Evolutionary conservation across 2,329 filamentous ascomycete genomes (phyloP), one percentile per base, ranked within the genome.

Genomic region (Aspergillus transmontanensis): DNA sequence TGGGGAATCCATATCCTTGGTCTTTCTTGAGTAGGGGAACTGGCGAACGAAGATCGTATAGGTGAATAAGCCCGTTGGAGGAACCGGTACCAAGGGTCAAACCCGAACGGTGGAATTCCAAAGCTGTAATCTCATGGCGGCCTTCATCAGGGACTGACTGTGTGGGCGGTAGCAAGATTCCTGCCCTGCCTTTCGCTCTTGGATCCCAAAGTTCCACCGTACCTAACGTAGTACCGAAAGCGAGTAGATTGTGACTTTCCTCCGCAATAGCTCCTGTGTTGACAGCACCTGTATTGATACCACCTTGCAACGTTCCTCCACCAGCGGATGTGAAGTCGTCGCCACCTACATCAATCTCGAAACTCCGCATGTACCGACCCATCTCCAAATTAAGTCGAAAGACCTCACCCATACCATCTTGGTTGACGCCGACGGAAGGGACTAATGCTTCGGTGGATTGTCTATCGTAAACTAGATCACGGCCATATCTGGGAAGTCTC

Each of bases 171-270:
- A 89, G 85, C 2, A 99, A 82, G 21, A 94, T 85, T 19, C 92
- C 94, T 12, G 94, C 90, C 62, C 93, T 86, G 60, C 90, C 90
- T 74, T 93, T 90, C 34, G 91, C 93, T 64, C 95, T 87, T 1
- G 94, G 87, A 75, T 99, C 95, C 92, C 94, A 99, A 73, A 98
- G 94, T 75, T 99, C 95, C 30, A 98, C 92, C 0, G 94, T 97
- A n/a, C 95, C 94, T 61, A 95, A 82, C 3, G 93, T 94, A 1
- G 95, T 99, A 58, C 96, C 95, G 72, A 99, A 99, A 0, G 94
- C 94, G 39, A 94, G 85, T 5, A 99, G 83, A 61, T 95, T 95
- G 76, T 99, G 95, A 55, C 91, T 94, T 46, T 90, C 86, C 75
- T 97, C 92, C 3, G 95, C 95, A 64, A 97, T 87, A 3, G 94